These are phyloP conservation scores for Plasmodium coatneyi DNA, from an alignment of 169 alveolate genomes.

Conservation along the genomic window DNA sequence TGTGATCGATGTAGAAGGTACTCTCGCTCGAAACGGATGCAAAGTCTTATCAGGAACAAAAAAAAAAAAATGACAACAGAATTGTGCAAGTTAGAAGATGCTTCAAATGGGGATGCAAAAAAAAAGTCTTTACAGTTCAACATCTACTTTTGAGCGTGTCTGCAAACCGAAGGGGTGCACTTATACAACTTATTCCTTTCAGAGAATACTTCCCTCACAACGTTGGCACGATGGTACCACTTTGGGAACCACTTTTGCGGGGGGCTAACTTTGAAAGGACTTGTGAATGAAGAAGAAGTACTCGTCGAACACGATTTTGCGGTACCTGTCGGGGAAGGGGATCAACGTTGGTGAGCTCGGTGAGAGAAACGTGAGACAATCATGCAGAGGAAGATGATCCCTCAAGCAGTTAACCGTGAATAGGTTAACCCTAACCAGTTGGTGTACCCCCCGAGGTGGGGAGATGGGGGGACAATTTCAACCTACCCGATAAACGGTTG, in stretches of 20 bases:
- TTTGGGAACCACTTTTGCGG: background rate
- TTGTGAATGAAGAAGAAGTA: conserved; percentile 62
- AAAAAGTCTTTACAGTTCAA: background rate
- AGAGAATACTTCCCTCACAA: background rate
- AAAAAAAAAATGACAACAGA: background rate
- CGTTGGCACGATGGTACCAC: background rate
- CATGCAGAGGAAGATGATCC: background rate
- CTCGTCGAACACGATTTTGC: conserved; percentile 26
- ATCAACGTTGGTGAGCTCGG: background rate
- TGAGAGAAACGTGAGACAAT: background rate
- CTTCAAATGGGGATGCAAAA: background rate
- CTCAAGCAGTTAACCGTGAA: background rate
- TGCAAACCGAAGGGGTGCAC: background rate
- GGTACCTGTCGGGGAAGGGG: conserved; percentile 9
- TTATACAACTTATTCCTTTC: background rate
- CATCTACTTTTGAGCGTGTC: background rate
- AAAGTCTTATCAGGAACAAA: conserved; percentile 7
- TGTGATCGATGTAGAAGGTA: conserved; percentile 19
- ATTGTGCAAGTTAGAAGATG: background rate
- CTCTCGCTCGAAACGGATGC: conserved; percentile 35
- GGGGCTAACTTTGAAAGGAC: conserved; percentile 64
- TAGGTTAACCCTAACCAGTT: background rate
- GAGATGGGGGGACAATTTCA: background rate
- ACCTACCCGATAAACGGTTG: conserved; percentile 70
- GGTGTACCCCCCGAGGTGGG: background rate